Evolutionary conservation across 192 early-diverging fungal genomes (phyloP), one percentile per base, ranked within the genome.

Genomic region (Entrophospora sp.): DNA sequence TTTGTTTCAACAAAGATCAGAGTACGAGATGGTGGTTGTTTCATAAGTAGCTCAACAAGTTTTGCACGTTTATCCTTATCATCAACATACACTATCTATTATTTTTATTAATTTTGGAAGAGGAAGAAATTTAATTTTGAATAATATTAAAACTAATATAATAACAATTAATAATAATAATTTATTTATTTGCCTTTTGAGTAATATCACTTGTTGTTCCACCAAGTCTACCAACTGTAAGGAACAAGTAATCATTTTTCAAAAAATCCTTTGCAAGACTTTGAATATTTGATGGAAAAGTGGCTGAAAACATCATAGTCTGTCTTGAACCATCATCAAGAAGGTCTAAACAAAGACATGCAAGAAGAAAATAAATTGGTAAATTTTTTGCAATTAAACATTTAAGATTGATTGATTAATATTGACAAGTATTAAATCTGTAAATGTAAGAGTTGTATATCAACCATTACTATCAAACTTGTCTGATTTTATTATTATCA

Each of bases 221-320:
- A 66, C 91, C 92, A 20, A 95, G 91, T 74, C 94, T 87, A 57
- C 95, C 96, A 16, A 98, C 87, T 22, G 88, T 86, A 64, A 86
- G 83, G 71, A 89, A 92, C 32, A 90, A 79, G 57, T 90, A 88
- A 60, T 88, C 61, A 16, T 83, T 78, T 27, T 83, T 77, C 35
- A 98, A 78, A 79, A 97, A 96, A 75, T 95, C 93, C 66, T 88
- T 80, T 20, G 96, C 96, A 25, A 98, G 86, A 44, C 82, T 78
- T 67, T 93, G 95, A 63, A 98, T 96, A 49, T 87, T 77, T 30
- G 81, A 85, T 8, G 96, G 96, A 82, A 97, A 98, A 1, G 96
- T 98, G n/a, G 96, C 96, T 68, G 87, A 89, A 74, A 96, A 98
- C 94, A 98, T 96, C 55, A 96, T 84, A 7, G 95, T 98, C 61